Evolutionary conservation across 1,284 basidiomycete species (phyloP), one percentile per base, ranked within the genome.

Genomic region (Cryptococcus floricola): DNA sequence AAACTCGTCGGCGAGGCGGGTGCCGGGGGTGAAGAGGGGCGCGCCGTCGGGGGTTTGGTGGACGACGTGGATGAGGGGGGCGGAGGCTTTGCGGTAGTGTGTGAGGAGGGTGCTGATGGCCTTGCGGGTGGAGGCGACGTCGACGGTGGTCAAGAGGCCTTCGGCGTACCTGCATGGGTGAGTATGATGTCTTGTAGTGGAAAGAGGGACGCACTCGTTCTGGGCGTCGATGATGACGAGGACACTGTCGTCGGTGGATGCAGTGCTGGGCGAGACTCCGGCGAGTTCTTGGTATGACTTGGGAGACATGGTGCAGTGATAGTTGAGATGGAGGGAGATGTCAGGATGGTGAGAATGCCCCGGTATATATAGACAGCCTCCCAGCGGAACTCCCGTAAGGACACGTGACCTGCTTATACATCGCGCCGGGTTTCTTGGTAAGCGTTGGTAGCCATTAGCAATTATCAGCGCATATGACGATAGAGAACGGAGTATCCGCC

Each of bases 211-310:
- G 44, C 18, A 67, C 60, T 67, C 65, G 57, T 63, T 63, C 60
- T 67, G 65, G 14, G 65, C 65, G 55, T 67, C 65, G 48, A 67
- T 59, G 57, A 67, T 65, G 57, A 67, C 19, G n/a, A 67, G 59
- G 12, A 63, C 60, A 18, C 56, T 59, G 56, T 67, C 65, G 23
- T 49, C 38, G 12, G 60, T 54, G 42, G 52, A 53, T 23, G 54
- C 61, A 0, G 56, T 63, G 19, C 53, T 56, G 16, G 59, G 59
- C n/a, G 53, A 52, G 14, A 60, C 48, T 41, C 65, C 63, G n/a
- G 53, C 41, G 25, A 62, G 19, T 31, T 42, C 16, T 42, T 7
- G 16, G 38, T 37, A 50, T n/a, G 48, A 39, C 16, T 38, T 23
- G 18, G 48, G 4, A 34, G 31, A 34, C 31, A 34, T 34, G 10